phyloP scores from a whole-genome alignment of 164 flowering plant genomes.

The Nymphaea colorata region DNA sequence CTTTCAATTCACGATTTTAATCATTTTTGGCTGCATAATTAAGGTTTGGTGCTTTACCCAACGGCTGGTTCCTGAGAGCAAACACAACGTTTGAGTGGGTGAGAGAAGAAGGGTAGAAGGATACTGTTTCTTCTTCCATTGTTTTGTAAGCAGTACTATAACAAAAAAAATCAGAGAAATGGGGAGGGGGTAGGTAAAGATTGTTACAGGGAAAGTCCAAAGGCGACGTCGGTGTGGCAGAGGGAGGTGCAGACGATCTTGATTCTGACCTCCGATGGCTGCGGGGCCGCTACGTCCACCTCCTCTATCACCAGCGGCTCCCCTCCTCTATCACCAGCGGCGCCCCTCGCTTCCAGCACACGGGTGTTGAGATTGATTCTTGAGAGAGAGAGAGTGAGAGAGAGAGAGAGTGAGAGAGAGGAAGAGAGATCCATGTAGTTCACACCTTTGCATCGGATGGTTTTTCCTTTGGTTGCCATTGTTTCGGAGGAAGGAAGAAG shows the following conservation, averaged over 20 bases:
- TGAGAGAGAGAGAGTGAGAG: no score
- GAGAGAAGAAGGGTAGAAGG: background rate
- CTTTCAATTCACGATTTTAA: background rate
- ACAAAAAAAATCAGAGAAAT: background rate
- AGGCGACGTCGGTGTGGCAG: slow-evolving; percentile 46
- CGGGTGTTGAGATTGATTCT: slow-evolving; percentile 2
- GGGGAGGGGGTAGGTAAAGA: background rate
- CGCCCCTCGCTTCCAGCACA: slow-evolving; percentile 35
- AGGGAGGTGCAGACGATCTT: slow-evolving; percentile 52
- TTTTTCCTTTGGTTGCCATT: slow-evolving; percentile 7
- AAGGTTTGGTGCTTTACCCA: slow-evolving; percentile 25
- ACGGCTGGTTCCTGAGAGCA: slow-evolving; percentile 33
- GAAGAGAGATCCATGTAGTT: background rate
- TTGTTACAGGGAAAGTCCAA: slow-evolving; percentile 26
- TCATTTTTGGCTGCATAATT: background rate
- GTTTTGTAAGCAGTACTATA: background rate
- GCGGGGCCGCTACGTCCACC: slow-evolving; percentile 48
- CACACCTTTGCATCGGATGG: slow-evolving; percentile 18
- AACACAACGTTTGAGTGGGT: background rate
- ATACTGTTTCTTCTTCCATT: background rate
- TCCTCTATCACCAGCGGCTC: slow-evolving; percentile 46
- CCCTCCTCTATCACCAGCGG: slow-evolving; percentile 40
- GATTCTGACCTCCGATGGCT: slow-evolving; percentile 46
- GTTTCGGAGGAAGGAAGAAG: no score
- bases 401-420: no score